These are phyloP conservation scores for Psilocybe azurescens DNA, from an alignment of 768 basidiomycete genomes.

Conservation along the genomic window DNA sequence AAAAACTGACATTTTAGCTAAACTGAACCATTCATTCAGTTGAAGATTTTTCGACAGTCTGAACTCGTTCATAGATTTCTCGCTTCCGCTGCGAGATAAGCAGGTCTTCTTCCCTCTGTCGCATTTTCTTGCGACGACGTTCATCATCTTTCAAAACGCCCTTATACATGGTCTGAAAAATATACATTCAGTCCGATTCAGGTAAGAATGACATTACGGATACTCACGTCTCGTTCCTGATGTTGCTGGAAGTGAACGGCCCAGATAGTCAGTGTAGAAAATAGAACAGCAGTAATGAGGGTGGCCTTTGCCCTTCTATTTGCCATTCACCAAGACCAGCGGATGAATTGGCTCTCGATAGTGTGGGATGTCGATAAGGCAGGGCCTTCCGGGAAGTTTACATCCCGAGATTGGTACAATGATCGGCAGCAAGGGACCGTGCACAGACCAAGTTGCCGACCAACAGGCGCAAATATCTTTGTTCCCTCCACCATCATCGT, in stretches of 20 bases:
- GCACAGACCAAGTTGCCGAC: conserved; percentile 28
- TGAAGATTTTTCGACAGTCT: conserved; percentile 23
- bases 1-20: conserved; percentile 2
- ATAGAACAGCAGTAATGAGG: conserved; percentile 64
- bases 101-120: conserved; percentile 64
- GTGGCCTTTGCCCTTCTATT: conserved; percentile 75
- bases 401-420: background rate
- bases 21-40: background rate
- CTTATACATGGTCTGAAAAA: conserved; percentile 81
- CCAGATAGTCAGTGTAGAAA: conserved; percentile 79
- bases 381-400: conserved; percentile 1
- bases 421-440: conserved; percentile 2
- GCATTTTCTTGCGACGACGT: conserved; percentile 74
- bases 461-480: conserved; percentile 47
- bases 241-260: conserved; percentile 89
- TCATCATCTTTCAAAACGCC: conserved; percentile 92
- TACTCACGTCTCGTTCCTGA: conserved; percentile 77
- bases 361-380: background rate
- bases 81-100: conserved; percentile 67
- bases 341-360: background rate
- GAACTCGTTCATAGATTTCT: conserved; percentile 64
- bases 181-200: conserved; percentile 13
- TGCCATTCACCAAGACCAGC: conserved; percentile 45
- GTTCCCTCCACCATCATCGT: conserved; percentile 17
- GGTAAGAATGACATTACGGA: background rate